phyloP scores from a whole-genome alignment of 495 filamentous ascomycete genomes.

The Aspergillus cristatus region DNA sequence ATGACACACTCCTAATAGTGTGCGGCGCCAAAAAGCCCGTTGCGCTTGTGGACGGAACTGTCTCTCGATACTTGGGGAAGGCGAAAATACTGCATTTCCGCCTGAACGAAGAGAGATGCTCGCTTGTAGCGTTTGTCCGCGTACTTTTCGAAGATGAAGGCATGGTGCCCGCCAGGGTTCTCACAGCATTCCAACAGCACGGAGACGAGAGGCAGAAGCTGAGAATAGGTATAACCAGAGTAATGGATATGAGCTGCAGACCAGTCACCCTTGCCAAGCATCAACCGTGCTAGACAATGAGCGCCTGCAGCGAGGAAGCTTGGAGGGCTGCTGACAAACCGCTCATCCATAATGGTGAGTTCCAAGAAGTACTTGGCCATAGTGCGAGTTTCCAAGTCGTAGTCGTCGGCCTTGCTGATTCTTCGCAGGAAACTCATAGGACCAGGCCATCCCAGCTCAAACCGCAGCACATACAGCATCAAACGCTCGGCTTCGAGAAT shows the following conservation, averaged over 20 bases:
- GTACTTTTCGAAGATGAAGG: slow-evolving; percentile 87
- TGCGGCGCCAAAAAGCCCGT: slow-evolving; percentile 4
- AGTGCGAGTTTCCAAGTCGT: slow-evolving; percentile 90
- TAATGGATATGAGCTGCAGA: slow-evolving; percentile 78
- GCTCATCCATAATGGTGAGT: slow-evolving; percentile 94
- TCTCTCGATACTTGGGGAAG: slow-evolving; percentile 21
- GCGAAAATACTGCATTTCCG: slow-evolving; percentile 52
- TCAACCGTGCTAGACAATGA: slow-evolving; percentile 83
- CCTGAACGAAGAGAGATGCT: slow-evolving; percentile 69
- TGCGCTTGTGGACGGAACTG: slow-evolving; percentile 7
- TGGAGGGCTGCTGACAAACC: slow-evolving; percentile 82
- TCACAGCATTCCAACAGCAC: slow-evolving; percentile 83
- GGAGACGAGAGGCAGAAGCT: slow-evolving; percentile 66
- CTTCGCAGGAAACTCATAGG: slow-evolving; percentile 96
- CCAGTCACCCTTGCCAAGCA: slow-evolving; percentile 75
- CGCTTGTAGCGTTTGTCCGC: slow-evolving; percentile 71
- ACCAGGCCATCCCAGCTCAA: slow-evolving; percentile 91
- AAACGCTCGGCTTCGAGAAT: slow-evolving; percentile 96
- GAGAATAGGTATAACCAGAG: slow-evolving; percentile 80
- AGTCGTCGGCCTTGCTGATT: slow-evolving; percentile 98
- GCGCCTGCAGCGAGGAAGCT: slow-evolving; percentile 88
- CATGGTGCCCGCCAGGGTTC: slow-evolving; percentile 69
- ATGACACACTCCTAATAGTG: slow-evolving; percentile 9
- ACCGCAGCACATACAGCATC: slow-evolving; percentile 93
- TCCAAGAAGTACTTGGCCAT: slow-evolving; percentile 98